Evolutionary conservation across 2,329 filamentous ascomycete genomes (phyloP), one percentile per base, ranked within the genome.

Genomic region (Lachnellula suecica): DNA sequence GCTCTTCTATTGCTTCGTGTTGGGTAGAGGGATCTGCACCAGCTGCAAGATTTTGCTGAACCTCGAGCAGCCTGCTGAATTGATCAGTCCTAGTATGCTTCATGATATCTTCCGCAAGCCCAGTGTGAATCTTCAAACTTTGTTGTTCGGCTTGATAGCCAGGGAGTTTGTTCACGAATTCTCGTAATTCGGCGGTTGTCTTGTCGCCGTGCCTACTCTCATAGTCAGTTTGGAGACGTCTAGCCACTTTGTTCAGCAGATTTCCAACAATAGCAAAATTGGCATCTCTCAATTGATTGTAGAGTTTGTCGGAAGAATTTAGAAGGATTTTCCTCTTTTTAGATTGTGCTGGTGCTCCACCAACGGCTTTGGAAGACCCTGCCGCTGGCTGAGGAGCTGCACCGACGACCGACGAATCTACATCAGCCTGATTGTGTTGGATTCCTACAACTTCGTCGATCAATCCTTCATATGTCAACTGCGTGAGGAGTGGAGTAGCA

Each of bases 201-300:
- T 94, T 95, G 4, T 89, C 88, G 44, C 83, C 84, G 68, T 96
- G 90, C 56, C 93, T 88, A 59, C 82, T 88, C 66, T 97, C 91
- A 68, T 96, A 96, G 66, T 97, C 92, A 61, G 76, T 89, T 65
- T 88, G 89, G 22, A 99, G 76, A 11, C 93, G 85, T 25, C 91
- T 85, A 4, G 94, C 95, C 11, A 95, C 89, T 68, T 92, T 93
- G 70, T 97, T 96, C 56, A 99, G 78, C 8, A 95, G 75, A 47
- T 84, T 86, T 13, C 94, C 94, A 35, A 99, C 91, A 49, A 96
- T 91, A 31, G 92, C 93, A 69, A 97, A 99, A 68, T 99, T 99
- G 37, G 89, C 85, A 68, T 97, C 90, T 51, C 93, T 85, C 4
- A 99, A 77, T 60, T 95, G 88, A 44, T 86, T 85, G 67, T 93